Conservation (phyloP, 345 rosid genomes). For the Brassica juncea region DNA sequence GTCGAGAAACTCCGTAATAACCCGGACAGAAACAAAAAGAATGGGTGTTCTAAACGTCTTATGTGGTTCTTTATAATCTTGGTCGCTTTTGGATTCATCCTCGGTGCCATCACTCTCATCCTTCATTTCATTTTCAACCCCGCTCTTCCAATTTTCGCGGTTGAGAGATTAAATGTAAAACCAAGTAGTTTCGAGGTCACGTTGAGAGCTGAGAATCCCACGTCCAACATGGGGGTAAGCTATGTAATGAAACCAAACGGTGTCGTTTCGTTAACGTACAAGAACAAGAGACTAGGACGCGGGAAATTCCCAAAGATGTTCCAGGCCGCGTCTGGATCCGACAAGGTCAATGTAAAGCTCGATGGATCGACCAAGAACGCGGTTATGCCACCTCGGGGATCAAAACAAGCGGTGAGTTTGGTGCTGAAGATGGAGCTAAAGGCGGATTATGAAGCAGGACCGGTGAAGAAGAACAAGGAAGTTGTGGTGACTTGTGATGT, state of each 20-base stretch:
- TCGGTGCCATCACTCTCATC: constrained; percentile 21
- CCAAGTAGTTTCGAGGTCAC: constrained; percentile 20
- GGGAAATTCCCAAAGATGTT: constrained; percentile 44
- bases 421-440: constrained; percentile 32
- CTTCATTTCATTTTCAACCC: constrained; percentile 22
- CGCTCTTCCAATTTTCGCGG: constrained; percentile 8
- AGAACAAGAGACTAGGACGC: constrained; percentile 42
- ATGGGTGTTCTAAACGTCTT: constrained; percentile 18
- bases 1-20: constrained; percentile 43
- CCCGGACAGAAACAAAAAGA: constrained; percentile 18
- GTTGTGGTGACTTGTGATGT: constrained; percentile 51
- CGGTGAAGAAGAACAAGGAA: constrained; percentile 36
- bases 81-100: constrained; percentile 14
- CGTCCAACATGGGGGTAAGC: constrained; percentile 37
- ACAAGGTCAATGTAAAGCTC: constrained; percentile 21
- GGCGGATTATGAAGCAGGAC: constrained; percentile 23
- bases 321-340: constrained; percentile 30
- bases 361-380: constrained; percentile 6
- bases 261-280: constrained; percentile 37
- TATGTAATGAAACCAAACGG: constrained; percentile 31
- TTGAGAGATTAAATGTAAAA: constrained; percentile 16
- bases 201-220: constrained; percentile 46
- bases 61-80: constrained; percentile 35
- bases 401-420: constrained; percentile 17
- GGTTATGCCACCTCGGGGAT: neutral